A percentile compares a stretch with the other conserved stretches of the same genome.
These are phyloP conservation scores for Myriosclerotinia scirpicola DNA, from an alignment of 2,329 filamentous ascomycete genomes.

Conservation along the genomic window DNA sequence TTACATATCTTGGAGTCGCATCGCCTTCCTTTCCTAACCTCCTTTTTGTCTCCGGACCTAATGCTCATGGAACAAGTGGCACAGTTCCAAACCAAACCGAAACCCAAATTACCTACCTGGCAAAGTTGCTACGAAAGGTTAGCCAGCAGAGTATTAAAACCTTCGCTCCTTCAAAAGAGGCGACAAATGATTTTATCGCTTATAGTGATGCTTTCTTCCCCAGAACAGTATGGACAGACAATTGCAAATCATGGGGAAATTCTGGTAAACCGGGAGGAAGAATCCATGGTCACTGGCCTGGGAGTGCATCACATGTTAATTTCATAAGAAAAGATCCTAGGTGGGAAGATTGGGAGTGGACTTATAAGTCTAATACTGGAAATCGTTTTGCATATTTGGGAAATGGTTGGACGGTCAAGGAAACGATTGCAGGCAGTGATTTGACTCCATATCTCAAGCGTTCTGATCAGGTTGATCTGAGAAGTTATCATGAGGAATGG, in stretches of 20 bases:
- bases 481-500: slow-evolving; percentile 67
- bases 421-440: slow-evolving; percentile 54
- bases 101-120: slow-evolving; percentile 63
- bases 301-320: slow-evolving; percentile 62
- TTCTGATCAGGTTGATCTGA: slow-evolving; percentile 58
- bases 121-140: slow-evolving; percentile 67
- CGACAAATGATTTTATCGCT: slow-evolving; percentile 63
- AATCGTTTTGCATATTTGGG: slow-evolving; percentile 61
- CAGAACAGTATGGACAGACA: slow-evolving; percentile 56
- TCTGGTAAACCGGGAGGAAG: slow-evolving; percentile 60
- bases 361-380: slow-evolving; percentile 44
- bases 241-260: slow-evolving; percentile 73
- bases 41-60: slow-evolving; percentile 62
- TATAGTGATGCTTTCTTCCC: slow-evolving; percentile 59
- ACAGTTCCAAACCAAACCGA: slow-evolving; percentile 68
- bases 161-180: slow-evolving; percentile 56
- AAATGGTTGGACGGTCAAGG: slow-evolving; percentile 63
- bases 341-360: slow-evolving; percentile 61
- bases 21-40: slow-evolving; percentile 68
- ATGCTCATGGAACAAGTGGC: slow-evolving; percentile 55
- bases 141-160: slow-evolving; percentile 64
- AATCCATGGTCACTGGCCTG: slow-evolving; percentile 70
- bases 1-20: slow-evolving; percentile 64
- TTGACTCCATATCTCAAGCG: slow-evolving; percentile 62
- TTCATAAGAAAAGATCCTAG: slow-evolving; percentile 55